Conservation (phyloP, 345 rosid genomes). For the Eucalyptus cloeziana region DNA sequence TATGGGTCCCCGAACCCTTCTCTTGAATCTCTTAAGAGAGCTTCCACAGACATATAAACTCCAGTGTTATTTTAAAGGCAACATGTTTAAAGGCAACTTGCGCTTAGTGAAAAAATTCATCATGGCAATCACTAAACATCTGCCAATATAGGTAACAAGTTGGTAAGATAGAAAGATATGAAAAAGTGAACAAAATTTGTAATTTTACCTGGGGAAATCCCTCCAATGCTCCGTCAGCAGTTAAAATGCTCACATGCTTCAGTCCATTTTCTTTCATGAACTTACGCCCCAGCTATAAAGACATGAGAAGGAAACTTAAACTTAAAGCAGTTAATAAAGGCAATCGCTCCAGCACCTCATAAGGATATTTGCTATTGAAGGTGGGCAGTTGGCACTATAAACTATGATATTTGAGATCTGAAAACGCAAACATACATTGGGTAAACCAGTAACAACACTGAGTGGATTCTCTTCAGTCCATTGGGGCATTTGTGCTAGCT, state of each 20-base stretch:
- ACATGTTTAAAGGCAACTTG: neutral
- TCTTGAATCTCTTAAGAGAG: neutral
- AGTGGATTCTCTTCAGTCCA: slow-evolving; percentile 89
- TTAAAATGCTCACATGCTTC: slow-evolving; percentile 69
- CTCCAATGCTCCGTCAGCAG: slow-evolving; percentile 97
- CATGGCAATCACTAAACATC: neutral
- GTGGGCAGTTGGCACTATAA: neutral
- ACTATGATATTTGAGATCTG: neutral
- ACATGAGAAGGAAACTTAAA: neutral
- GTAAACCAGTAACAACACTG: slow-evolving; percentile 87
- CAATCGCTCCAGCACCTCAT: neutral
- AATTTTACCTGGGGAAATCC: slow-evolving; percentile 94
- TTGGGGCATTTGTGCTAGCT: slow-evolving; percentile 75
- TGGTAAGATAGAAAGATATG: neutral
- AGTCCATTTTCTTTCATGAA: slow-evolving; percentile 76
- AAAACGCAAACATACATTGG: slow-evolving; percentile 39
- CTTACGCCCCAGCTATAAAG: slow-evolving; percentile 72
- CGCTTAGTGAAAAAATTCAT: neutral
- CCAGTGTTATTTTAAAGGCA: neutral
- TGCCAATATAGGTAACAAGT: neutral
- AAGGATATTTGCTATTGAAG: neutral
- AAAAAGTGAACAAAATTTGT: neutral
- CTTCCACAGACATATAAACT: neutral
- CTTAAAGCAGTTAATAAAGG: neutral
- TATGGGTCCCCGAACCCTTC: neutral